Evolutionary conservation across 2,329 filamentous ascomycete species (phyloP), one percentile per base, ranked within the genome.

Genomic region (Apiospora aurea): DNA sequence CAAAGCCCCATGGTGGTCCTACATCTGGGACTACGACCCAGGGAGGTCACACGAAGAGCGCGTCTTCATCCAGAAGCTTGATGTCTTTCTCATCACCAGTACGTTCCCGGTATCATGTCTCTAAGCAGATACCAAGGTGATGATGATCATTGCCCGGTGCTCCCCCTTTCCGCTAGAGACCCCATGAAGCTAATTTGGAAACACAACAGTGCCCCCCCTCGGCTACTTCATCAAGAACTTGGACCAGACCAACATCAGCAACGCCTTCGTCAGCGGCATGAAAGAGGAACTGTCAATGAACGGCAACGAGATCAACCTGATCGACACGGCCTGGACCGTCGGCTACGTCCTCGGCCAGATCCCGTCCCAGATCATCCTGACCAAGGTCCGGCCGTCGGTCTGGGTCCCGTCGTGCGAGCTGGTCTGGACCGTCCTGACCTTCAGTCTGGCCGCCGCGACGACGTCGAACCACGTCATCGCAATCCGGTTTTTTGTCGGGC

Each of bases 261-360:
- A 78, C 49, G 76, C 77, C n/a, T 78, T 77, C 69, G 77, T 78
- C 46, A 77, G 76, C 69, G 76, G 80, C 5, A 82, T 82, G 81
- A 80, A 81, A 51, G 76, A 80, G 49, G 79, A 81, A 13, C 66
- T 68, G 4, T 41, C 41, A 5, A 67, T 71, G 47, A 64, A 69
- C 18, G 51, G 70, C 51, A 71, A 71, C 47, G 67, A 71, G 41
- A 67, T 67, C 26, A 71, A 71, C 29, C 24, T 44, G 24, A 53
- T 71, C 21, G 61, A 69, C 13, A 71, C 67, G 4, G 68, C 26
- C 8, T 71, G 68, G 41, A 71, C 41, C 10, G 29, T 71, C 8
- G 70, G 70, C 43, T 47, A 69, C 38, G 68, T 69, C 10, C 51
- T 71, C 41, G 70, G 70, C 7, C 66, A 46, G 13, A 43, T 71